Conservation (phyloP, 305 asterid genomes). For the Fraxinus ornus region DNA sequence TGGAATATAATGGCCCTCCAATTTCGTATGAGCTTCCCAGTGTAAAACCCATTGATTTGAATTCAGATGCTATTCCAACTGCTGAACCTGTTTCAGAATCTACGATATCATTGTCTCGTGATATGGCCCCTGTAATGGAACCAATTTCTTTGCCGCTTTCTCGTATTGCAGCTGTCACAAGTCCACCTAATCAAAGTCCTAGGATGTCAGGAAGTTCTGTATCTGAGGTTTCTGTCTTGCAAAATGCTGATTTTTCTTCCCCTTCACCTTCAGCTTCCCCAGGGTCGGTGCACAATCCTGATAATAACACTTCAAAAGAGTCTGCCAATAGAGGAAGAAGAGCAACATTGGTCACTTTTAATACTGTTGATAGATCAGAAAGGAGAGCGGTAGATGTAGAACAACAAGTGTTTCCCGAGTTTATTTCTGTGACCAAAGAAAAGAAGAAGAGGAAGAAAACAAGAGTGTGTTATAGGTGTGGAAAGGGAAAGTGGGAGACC, state of each 20-base stretch:
- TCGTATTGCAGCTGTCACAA: conserved; percentile 55
- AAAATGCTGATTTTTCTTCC: conserved; percentile 65
- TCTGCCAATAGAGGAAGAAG: conserved; percentile 54
- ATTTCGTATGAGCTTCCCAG: conserved; percentile 63
- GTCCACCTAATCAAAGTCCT: conserved; percentile 58
- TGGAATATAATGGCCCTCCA: conserved; percentile 83
- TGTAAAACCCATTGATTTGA: conserved; percentile 64
- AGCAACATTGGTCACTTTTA: conserved; percentile 74
- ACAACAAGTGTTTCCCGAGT: conserved; percentile 63
- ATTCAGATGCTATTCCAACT: conserved; percentile 56
- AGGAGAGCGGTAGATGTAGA: conserved; percentile 49
- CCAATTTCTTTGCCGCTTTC: conserved; percentile 71
- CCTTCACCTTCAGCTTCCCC: conserved; percentile 78
- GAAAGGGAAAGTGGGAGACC: conserved; percentile 51
- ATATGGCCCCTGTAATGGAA: conserved; percentile 55
- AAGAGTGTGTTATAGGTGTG: conserved; percentile 44
- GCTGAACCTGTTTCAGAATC: conserved; percentile 74
- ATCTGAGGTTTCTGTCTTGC: conserved; percentile 80
- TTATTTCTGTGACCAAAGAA: conserved; percentile 54
- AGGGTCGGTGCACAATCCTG: conserved; percentile 21
- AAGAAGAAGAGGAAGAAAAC: conserved; percentile 32
- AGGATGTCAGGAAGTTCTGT: conserved; percentile 77
- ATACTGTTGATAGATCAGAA: conserved; percentile 60
- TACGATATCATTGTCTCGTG: conserved; percentile 41
- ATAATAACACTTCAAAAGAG: conserved; percentile 16